These are phyloP conservation scores for Viola odorata DNA, from an alignment of 345 rosid species.

Conservation along the genomic window DNA sequence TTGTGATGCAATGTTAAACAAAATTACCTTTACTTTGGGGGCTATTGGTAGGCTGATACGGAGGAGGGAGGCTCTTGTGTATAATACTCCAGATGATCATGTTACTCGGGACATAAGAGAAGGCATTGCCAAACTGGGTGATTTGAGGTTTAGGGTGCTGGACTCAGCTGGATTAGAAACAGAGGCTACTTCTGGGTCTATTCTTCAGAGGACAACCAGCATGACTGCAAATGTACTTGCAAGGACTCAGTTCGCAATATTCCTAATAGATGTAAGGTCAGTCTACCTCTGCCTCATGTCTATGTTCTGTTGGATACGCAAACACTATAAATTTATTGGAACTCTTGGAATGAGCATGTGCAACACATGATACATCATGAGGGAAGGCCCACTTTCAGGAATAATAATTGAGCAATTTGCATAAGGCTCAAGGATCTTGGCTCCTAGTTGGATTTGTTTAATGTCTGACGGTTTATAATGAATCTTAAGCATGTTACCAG, in stretches of 20 bases:
- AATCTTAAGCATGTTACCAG: not conserved
- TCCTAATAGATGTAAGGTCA: conserved; percentile 78
- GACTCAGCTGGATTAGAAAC: conserved; percentile 98
- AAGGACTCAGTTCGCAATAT: conserved; percentile 72
- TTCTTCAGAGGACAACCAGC: conserved; percentile 72
- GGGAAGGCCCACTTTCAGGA: too few relatives aligned
- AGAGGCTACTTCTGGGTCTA: conserved; percentile 79
- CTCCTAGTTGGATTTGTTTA: too few relatives aligned
- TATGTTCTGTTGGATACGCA: too few relatives aligned
- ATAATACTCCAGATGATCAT: conserved; percentile 88
- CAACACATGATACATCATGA: too few relatives aligned
- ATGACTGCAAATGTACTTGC: conserved; percentile 83
- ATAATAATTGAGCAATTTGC: too few relatives aligned
- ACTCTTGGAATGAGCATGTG: too few relatives aligned
- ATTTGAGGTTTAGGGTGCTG: conserved; percentile 73
- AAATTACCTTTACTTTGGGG: not conserved
- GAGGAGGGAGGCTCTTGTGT: conserved; percentile 92
- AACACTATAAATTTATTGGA: too few relatives aligned
- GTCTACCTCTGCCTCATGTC: conserved; percentile 5
- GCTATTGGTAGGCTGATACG: conserved; percentile 53
- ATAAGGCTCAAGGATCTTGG: too few relatives aligned
- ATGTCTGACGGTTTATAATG: not conserved
- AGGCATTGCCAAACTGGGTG: conserved; percentile 85
- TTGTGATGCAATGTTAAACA: not conserved
- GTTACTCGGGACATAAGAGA: conserved; percentile 92